A percentile compares a stretch with the other conserved stretches of the same genome.
Conservation (phyloP, 805 yeast genomes). For the Millerozyma miso region DNA sequence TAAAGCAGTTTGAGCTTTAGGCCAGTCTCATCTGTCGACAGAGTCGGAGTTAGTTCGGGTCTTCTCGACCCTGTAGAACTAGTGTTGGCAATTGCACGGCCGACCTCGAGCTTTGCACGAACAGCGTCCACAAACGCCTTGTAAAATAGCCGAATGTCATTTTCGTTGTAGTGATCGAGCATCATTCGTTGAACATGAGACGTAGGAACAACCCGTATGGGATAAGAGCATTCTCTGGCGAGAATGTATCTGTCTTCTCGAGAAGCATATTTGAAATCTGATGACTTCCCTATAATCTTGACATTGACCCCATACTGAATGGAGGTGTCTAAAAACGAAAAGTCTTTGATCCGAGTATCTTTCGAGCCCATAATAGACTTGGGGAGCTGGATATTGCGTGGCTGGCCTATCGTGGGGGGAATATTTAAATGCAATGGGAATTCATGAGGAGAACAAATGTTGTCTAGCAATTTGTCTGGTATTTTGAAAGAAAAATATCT, state of each 20-base stretch:
- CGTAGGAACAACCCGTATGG: constrained; percentile 34
- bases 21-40: constrained; percentile 13
- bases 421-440: constrained; percentile 31
- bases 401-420: constrained; percentile 35
- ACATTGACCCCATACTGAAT: constrained; percentile 35
- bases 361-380: not conserved
- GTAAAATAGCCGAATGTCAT: constrained; percentile 23
- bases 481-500: constrained; percentile 38
- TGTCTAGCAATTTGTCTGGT: constrained; percentile 40
- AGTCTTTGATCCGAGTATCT: constrained; percentile 28
- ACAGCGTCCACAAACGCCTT: constrained; percentile 32
- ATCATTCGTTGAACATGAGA: constrained; percentile 9
- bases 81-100: constrained; percentile 14
- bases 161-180: constrained; percentile 11
- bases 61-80: constrained; percentile 8
- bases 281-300: constrained; percentile 37
- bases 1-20: constrained; percentile 31
- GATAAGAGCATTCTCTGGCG: constrained; percentile 28
- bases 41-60: constrained; percentile 13
- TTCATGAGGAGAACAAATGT: constrained; percentile 33
- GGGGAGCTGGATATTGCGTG: constrained; percentile 14
- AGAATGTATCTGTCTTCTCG: constrained; percentile 32
- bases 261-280: constrained; percentile 24
- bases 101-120: constrained; percentile 21
- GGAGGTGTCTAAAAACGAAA: constrained; percentile 32